Conservation (phyloP, 2,329 filamentous ascomycete species). For the Cercospora beticola region DNA sequence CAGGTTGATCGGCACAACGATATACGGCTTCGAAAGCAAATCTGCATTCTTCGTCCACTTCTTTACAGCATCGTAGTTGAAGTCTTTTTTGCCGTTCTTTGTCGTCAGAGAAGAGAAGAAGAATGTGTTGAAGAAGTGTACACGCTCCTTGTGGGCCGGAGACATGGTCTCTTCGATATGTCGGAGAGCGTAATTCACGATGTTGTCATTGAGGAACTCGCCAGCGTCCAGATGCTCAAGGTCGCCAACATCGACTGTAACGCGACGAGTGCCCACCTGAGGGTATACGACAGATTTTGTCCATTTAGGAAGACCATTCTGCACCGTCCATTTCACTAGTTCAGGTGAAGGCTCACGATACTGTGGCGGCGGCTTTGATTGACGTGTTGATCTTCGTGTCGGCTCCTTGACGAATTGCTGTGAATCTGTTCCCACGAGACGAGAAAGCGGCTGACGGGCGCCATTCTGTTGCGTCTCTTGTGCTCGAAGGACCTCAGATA, state of each 20-base stretch:
- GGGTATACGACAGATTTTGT: slow-evolving; percentile 61
- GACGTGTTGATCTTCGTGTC: slow-evolving; percentile 24
- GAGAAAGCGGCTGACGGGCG: background rate
- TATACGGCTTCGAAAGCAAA: slow-evolving; percentile 80
- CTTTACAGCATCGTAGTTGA: slow-evolving; percentile 83
- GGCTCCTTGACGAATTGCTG: slow-evolving; percentile 5
- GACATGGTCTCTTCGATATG: slow-evolving; percentile 36
- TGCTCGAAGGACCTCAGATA: background rate
- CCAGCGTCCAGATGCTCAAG: slow-evolving; percentile 76
- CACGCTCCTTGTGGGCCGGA: slow-evolving; percentile 50
- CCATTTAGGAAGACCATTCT: slow-evolving; percentile 32
- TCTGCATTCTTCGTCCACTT: slow-evolving; percentile 81
- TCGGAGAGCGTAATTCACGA: slow-evolving; percentile 84
- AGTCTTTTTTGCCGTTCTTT: slow-evolving; percentile 52
- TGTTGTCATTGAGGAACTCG: slow-evolving; percentile 87
- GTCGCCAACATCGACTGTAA: slow-evolving; percentile 69
- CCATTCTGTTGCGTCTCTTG: background rate
- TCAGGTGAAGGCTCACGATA: slow-evolving; percentile 15
- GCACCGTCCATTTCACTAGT: slow-evolving; percentile 28
- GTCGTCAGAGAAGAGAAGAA: slow-evolving; percentile 77
- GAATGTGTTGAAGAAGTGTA: slow-evolving; percentile 91
- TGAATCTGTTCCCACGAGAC: background rate
- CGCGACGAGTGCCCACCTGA: slow-evolving; percentile 56
- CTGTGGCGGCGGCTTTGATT: slow-evolving; percentile 17
- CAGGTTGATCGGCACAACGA: slow-evolving; percentile 90